phyloP scores from a whole-genome alignment of 106 monocot genomes.

The Dendrobium huoshanense region DNA sequence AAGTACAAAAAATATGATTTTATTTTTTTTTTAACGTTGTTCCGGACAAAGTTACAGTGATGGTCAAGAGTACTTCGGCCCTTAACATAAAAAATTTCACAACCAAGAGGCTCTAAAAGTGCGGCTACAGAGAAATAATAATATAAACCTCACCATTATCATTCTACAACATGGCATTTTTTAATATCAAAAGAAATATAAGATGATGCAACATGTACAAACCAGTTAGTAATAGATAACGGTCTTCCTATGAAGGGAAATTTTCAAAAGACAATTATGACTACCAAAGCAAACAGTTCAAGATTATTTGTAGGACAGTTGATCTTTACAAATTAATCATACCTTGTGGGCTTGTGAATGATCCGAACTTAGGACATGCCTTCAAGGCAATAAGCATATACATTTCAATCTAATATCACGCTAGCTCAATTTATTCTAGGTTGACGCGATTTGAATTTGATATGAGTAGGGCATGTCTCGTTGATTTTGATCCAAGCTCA shows the following conservation, averaged over 20 bases:
- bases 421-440: not conserved
- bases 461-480: not conserved
- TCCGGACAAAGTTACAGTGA: not conserved
- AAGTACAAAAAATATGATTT: not conserved
- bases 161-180: not conserved
- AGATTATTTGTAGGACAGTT: not conserved
- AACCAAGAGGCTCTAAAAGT: not conserved
- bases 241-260: too few species aligned
- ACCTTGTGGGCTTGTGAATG: not conserved
- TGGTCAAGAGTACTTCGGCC: not conserved
- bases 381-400: not conserved
- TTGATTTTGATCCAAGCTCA: too few species aligned
- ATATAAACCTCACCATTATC: not conserved
- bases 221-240: too few species aligned
- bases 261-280: too few species aligned
- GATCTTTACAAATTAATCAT: not conserved
- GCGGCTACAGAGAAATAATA: not conserved
- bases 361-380: not conserved
- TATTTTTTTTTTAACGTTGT: not conserved
- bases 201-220: too few species aligned
- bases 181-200: not conserved
- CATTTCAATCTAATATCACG: not conserved
- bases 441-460: not conserved
- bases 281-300: not conserved
- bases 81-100: not conserved